phyloP scores from a whole-genome alignment of 2,329 filamentous ascomycete genomes.

The Colletotrichum sp. region DNA sequence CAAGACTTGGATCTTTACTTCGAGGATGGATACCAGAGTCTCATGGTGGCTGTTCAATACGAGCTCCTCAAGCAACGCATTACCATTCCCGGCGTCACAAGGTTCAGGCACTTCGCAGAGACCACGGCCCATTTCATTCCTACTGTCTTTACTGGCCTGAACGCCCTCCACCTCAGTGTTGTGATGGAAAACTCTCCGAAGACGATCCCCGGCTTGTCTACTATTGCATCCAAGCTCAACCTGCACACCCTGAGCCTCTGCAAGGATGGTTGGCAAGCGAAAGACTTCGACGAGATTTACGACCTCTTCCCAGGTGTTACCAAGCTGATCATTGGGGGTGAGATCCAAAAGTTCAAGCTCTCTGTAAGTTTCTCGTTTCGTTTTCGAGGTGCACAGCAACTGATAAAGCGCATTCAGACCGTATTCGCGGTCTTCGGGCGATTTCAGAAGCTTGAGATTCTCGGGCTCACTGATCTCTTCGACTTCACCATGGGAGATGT shows the following conservation, averaged over 20 bases:
- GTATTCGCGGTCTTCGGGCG: neutral
- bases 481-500: neutral
- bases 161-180: neutral
- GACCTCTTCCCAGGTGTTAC: neutral
- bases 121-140: neutral
- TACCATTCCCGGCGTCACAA: neutral
- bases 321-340: neutral
- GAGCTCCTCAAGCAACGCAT: neutral
- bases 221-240: neutral
- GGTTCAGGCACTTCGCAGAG: neutral
- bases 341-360: neutral
- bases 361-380: neutral
- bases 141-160: neutral
- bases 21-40: neutral
- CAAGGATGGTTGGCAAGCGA: neutral
- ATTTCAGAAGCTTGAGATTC: neutral
- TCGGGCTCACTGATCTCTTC: neutral
- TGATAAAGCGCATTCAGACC: neutral
- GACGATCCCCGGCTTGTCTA: neutral
- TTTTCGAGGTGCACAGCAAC: neutral
- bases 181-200: accelerated
- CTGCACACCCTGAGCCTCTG: neutral
- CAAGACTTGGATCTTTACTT: neutral
- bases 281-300: neutral
- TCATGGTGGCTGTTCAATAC: neutral